Percentiles rank a stretch among this genome's conserved stretches.
phyloP scores from a whole-genome alignment of 352 stramenopile species.

The Phytopythium sindhum region DNA sequence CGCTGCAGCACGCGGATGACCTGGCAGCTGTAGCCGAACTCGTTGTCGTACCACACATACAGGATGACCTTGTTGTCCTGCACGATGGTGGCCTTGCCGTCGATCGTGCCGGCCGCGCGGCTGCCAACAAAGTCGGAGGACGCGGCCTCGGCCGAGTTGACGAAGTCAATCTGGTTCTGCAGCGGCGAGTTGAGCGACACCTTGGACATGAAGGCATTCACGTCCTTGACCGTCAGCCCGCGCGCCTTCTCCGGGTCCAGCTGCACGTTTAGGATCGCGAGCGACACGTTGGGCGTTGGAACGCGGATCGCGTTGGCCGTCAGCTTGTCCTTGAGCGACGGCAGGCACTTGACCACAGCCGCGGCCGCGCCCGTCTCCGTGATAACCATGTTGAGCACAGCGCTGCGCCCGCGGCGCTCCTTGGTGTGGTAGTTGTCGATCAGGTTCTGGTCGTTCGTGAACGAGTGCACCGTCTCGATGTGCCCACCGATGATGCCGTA shows the following conservation, averaged over 20 bases:
- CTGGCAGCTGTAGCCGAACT: constrained; percentile 88
- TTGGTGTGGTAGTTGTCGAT: constrained; percentile 90
- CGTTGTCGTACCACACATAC: constrained; percentile 91
- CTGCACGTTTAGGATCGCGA: constrained; percentile 95
- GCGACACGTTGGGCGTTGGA: constrained; percentile 97
- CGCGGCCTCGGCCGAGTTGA: constrained; percentile 78
- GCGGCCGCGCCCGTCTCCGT: constrained; percentile 81
- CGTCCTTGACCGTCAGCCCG: constrained; percentile 57
- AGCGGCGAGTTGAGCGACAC: constrained; percentile 80
- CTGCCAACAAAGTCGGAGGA: constrained; percentile 85
- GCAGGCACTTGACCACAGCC: constrained; percentile 88
- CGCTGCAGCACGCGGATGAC: constrained; percentile 79
- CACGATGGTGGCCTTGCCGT: constrained; percentile 85
- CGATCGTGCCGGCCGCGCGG: constrained; percentile 67
- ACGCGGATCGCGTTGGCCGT: constrained; percentile 99
- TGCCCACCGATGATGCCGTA: constrained; percentile 79
- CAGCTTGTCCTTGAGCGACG: constrained; percentile 95
- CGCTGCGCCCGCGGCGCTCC: constrained; percentile 79
- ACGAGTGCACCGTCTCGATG: constrained; percentile 89
- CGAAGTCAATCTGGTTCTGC: constrained; percentile 88
- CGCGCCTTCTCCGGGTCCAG: constrained; percentile 78
- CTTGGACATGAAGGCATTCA: constrained; percentile 80
- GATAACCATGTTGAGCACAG: constrained; percentile 89
- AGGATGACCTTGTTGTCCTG: constrained; percentile 82
- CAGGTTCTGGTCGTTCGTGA: constrained; percentile 89